Evolutionary conservation across 2,329 filamentous ascomycete species (phyloP).

Genomic region (Penicillium glabrum): DNA sequence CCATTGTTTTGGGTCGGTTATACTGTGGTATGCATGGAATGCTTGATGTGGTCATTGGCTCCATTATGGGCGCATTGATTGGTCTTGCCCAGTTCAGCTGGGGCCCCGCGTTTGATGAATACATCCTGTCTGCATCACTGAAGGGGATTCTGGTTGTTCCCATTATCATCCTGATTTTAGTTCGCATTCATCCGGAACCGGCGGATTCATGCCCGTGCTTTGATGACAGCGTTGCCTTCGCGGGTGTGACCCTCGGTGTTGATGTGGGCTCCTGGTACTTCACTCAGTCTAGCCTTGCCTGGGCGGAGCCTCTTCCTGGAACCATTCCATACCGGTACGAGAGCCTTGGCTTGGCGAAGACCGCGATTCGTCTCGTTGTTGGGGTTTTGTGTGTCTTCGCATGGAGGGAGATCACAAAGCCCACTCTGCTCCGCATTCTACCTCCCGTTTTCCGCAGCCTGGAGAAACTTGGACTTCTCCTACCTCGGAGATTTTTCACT

Average conservation of each 20-base stretch:
- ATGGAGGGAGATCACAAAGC: conserved; percentile 90
- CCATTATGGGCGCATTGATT: conserved; percentile 68
- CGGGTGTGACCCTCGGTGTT: conserved; percentile 82
- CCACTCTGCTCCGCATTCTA: conserved; percentile 70
- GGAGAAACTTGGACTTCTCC: conserved; percentile 72
- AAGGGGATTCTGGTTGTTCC: conserved; percentile 64
- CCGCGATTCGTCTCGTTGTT: conserved; percentile 67
- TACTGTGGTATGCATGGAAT: conserved; percentile 99
- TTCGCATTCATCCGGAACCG: conserved; percentile 90
- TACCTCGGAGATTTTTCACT: conserved; percentile 89
- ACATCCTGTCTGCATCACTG: conserved; percentile 66
- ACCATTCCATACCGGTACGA: conserved; percentile 66
- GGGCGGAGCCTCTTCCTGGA: conserved; percentile 55
- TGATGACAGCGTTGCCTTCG: conserved; percentile 92
- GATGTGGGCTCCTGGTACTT: conserved; percentile 85
- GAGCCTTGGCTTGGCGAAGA: conserved; percentile 64
- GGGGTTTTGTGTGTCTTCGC: conserved; percentile 82
- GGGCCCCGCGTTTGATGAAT: conserved; percentile 65
- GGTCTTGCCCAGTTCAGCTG: conserved; percentile 56
- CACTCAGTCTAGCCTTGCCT: conserved; percentile 56
- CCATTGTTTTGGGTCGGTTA: conserved; percentile 85
- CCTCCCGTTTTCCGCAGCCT: conserved; percentile 86
- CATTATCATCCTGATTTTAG: conserved; percentile 68
- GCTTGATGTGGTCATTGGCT: conserved; percentile 82
- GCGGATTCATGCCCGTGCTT: conserved; percentile 97